Conservation (phyloP, 495 filamentous ascomycete species). For the Amniculicola lignicola region DNA sequence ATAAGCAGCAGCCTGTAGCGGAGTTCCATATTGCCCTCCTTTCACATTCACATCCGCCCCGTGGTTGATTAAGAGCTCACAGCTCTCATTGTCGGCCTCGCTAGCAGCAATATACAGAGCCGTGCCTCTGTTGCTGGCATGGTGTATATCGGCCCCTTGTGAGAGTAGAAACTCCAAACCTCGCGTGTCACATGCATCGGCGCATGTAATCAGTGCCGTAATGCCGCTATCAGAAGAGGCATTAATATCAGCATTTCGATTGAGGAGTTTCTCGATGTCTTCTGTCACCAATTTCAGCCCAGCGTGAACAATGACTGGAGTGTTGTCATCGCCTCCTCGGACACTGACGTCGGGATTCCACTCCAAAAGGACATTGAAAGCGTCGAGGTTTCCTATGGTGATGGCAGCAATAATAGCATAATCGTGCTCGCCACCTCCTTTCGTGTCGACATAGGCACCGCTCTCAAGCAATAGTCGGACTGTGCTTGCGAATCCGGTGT, state of each 20-base stretch:
- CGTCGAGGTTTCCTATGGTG: not conserved
- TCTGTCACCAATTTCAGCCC: slow-evolving; percentile 7
- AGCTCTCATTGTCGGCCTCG: slow-evolving; percentile 1
- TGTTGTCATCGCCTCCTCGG: slow-evolving; percentile 4
- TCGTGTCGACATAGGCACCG: slow-evolving; percentile 19
- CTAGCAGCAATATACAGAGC: slow-evolving; percentile 34
- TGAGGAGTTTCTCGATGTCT: slow-evolving; percentile 3
- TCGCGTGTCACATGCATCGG: not conserved
- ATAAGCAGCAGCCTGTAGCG: slow-evolving; percentile 17
- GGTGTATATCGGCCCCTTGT: slow-evolving; percentile 32
- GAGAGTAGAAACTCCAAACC: slow-evolving; percentile 29
- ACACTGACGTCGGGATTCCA: slow-evolving; percentile 12
- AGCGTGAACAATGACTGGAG: not conserved
- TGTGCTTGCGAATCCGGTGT: not conserved
- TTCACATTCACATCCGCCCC: slow-evolving; percentile 29
- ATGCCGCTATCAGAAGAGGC: slow-evolving; percentile 3
- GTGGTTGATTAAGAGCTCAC: slow-evolving; percentile 21
- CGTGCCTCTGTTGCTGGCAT: slow-evolving; percentile 18
- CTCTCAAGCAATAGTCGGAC: slow-evolving; percentile 15
- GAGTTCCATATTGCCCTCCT: slow-evolving; percentile 10
- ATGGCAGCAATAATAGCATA: slow-evolving; percentile 7
- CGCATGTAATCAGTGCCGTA: slow-evolving; percentile 28
- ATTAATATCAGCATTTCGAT: slow-evolving; percentile 25
- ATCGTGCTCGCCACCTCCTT: slow-evolving; percentile 13
- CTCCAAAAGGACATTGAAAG: slow-evolving; percentile 13